Conservation (phyloP, 208 protist genomes). For the Acanthamoeba lenticulata region DNA sequence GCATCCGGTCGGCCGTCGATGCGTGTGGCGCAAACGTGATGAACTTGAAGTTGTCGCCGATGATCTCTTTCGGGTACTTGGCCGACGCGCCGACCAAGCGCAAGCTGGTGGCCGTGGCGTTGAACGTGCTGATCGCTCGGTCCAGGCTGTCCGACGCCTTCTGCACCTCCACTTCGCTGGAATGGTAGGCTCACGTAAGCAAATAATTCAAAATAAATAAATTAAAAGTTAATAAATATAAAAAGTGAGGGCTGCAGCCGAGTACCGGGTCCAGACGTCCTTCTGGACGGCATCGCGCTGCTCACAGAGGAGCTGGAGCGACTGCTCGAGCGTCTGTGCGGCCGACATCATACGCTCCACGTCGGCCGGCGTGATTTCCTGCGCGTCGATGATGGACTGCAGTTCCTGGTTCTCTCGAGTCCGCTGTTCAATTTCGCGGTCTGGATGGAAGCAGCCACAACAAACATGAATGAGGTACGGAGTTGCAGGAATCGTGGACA, state of each 20-base stretch:
- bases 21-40: neutral
- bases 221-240: no score
- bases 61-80: neutral
- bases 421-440: neutral
- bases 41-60: neutral
- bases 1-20: neutral
- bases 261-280: neutral
- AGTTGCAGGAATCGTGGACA: neutral
- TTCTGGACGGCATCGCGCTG: neutral
- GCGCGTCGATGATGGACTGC: constrained; percentile 17
- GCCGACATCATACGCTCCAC: neutral
- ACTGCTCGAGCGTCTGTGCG: neutral
- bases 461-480: no score
- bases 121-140: constrained; percentile 4
- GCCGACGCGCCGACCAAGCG: neutral
- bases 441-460: neutral
- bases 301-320: neutral
- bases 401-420: neutral
- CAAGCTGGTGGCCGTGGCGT: neutral
- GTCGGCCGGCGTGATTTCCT: constrained; percentile 6
- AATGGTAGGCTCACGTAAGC: neutral
- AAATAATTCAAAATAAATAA: no score
- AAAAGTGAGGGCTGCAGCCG: neutral
- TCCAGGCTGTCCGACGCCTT: neutral
- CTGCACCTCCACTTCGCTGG: neutral